phyloP scores from a whole-genome alignment of 176 grass and related monocot species.

The Ananas comosus region DNA sequence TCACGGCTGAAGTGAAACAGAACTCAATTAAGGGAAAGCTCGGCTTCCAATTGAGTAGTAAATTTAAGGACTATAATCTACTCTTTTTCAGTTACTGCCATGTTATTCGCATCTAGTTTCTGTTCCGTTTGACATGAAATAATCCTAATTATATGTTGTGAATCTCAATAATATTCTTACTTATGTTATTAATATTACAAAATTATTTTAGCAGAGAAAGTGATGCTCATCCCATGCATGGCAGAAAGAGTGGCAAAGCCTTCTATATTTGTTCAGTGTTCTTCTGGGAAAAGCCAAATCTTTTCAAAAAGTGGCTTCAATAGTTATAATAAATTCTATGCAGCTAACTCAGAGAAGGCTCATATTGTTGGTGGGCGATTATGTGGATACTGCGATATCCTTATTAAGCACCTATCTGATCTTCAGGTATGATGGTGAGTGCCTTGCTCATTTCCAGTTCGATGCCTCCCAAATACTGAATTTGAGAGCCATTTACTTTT shows the following conservation, averaged over 20 bases:
- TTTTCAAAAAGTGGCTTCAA: constrained; percentile 2
- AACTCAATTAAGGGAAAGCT: no score
- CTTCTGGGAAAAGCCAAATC: constrained; percentile 7
- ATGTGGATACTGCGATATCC: constrained; percentile 16
- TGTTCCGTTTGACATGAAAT: not conserved
- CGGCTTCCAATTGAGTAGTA: no score
- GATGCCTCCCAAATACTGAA: not conserved
- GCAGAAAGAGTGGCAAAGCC: constrained; percentile 12
- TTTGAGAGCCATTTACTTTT: no score
- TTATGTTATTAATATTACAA: not conserved
- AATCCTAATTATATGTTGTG: not conserved
- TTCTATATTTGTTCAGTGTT: constrained; percentile 2
- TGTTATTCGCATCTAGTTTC: not conserved
- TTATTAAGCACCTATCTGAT: constrained; percentile 38
- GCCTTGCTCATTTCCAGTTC: constrained; percentile 23
- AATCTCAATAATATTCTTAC: not conserved
- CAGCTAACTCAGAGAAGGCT: constrained; percentile 3
- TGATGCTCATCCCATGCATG: constrained; percentile 2
- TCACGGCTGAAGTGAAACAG: no score
- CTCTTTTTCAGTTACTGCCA: not conserved
- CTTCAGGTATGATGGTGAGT: constrained; percentile 99
- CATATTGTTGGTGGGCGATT: not conserved
- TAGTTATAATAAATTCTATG: constrained; percentile 17
- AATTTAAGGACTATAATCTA: not conserved
- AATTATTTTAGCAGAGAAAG: constrained; percentile 20